Percentiles rank a stretch among this genome's conserved stretches.
Evolutionary conservation across 306 rosid genomes (phyloP).

Genomic region (Canavalia gladiata): DNA sequence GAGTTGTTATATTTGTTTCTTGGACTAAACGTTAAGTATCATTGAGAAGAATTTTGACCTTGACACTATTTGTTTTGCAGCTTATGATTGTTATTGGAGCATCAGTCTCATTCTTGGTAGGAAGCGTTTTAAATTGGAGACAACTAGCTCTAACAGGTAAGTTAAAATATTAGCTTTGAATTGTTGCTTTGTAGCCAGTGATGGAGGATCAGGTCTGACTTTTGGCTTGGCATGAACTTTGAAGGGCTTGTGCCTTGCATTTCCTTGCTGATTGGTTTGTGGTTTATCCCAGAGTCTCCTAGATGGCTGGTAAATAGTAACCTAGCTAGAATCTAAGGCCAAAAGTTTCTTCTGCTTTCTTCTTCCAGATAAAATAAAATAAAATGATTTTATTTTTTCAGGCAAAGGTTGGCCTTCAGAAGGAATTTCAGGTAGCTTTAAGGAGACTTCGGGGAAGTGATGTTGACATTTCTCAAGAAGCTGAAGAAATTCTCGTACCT

Average conservation of each 20-base stretch:
- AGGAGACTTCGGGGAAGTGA: conserved; percentile 68
- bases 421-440: conserved; percentile 66
- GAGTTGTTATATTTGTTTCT: neutral
- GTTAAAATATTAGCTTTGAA: conserved; percentile 30
- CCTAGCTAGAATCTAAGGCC: conserved; percentile 3
- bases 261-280: conserved; percentile 69
- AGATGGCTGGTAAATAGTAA: conserved; percentile 78
- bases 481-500: conserved; percentile 73
- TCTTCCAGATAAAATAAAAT: neutral
- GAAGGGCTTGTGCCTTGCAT: conserved; percentile 77
- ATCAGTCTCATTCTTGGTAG: conserved; percentile 68
- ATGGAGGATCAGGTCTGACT: conserved; percentile 7
- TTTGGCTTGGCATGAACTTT: conserved; percentile 43
- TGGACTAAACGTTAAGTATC: neutral
- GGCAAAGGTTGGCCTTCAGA: conserved; percentile 73
- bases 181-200: neutral
- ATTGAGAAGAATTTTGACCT: conserved; percentile 18
- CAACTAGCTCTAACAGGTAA: conserved; percentile 66
- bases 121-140: conserved; percentile 71
- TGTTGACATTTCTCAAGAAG: conserved; percentile 70
- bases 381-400: conserved; percentile 41
- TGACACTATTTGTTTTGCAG: conserved; percentile 53
- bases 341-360: neutral
- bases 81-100: conserved; percentile 79
- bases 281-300: conserved; percentile 86